phyloP scores from a whole-genome alignment of 345 rosid species.

The Pistacia integerrima region DNA sequence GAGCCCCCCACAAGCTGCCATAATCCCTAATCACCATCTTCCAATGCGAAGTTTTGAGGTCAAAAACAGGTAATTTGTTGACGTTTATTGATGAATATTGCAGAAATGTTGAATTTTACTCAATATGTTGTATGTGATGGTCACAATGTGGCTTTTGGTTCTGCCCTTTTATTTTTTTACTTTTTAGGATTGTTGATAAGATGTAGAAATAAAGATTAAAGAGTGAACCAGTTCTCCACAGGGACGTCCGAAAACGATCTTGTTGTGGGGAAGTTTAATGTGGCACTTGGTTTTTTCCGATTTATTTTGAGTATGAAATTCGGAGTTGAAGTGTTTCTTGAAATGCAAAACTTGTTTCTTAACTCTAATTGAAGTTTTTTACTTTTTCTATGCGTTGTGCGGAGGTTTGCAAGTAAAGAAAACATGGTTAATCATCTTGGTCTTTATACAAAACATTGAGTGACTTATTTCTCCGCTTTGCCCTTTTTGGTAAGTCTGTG shows the following conservation, averaged over 20 bases:
- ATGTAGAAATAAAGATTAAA: background rate
- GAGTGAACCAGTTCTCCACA: too few species aligned
- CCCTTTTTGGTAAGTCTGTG: background rate
- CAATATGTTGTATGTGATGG: background rate
- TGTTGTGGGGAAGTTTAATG: background rate
- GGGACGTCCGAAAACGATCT: too few species aligned
- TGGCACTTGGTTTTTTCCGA: background rate
- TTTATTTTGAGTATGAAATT: background rate
- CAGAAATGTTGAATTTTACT: background rate
- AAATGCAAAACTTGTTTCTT: background rate
- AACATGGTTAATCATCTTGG: background rate
- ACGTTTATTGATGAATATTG: background rate
- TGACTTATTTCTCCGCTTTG: background rate
- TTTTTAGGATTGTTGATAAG: background rate
- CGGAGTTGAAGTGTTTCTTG: background rate
- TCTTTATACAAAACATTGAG: background rate
- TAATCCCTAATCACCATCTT: constrained; percentile 65
- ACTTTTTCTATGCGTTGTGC: background rate
- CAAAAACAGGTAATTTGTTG: constrained; percentile 52
- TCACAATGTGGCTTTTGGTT: background rate
- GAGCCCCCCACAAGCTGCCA: constrained; percentile 65
- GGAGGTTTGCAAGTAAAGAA: background rate
- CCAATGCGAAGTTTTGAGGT: constrained; percentile 84
- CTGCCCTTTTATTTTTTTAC: background rate
- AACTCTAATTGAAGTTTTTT: background rate